phyloP scores from a whole-genome alignment of 306 rosid species.

The Dryas alaskensis region DNA sequence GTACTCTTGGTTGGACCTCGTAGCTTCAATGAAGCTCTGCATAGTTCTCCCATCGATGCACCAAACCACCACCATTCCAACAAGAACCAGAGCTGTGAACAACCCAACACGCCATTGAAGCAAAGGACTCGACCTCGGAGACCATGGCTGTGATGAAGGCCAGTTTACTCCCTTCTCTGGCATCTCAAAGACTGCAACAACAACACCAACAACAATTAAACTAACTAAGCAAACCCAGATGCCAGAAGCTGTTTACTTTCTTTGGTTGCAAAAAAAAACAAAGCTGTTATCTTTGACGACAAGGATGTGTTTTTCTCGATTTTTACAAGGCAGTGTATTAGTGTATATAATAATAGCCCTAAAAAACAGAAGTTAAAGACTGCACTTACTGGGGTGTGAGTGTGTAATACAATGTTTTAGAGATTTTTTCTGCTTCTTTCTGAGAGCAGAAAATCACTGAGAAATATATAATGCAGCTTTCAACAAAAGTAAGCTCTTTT shows the following conservation, averaged over 20 bases:
- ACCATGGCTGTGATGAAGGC: conserved; percentile 41
- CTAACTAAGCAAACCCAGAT: conserved; percentile 28
- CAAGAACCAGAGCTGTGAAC: conserved; percentile 48
- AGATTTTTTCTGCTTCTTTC: not conserved
- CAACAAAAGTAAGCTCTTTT: not conserved
- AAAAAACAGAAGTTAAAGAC: not conserved
- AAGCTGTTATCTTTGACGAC: conserved; percentile 26
- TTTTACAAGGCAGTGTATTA: conserved; percentile 6
- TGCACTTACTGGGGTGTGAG: conserved; percentile 18
- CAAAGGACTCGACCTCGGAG: conserved; percentile 35
- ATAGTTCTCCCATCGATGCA: conserved; percentile 58
- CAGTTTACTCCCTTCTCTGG: conserved; percentile 50
- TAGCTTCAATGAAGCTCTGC: conserved; percentile 43
- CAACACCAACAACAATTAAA: not conserved
- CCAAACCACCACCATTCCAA: conserved; percentile 64
- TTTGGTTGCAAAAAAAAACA: conserved; percentile 3
- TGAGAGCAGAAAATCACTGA: not conserved
- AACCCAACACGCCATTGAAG: conserved; percentile 62
- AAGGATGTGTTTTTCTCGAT: conserved; percentile 15
- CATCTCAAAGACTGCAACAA: conserved; percentile 45
- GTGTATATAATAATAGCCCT: not conserved
- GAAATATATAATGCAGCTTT: conserved; percentile 12
- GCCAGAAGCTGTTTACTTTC: not conserved
- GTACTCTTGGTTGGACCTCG: conserved; percentile 50
- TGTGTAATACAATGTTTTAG: not conserved